phyloP scores from a whole-genome alignment of 352 stramenopile genomes.

The Poterioochromonas sp. region DNA sequence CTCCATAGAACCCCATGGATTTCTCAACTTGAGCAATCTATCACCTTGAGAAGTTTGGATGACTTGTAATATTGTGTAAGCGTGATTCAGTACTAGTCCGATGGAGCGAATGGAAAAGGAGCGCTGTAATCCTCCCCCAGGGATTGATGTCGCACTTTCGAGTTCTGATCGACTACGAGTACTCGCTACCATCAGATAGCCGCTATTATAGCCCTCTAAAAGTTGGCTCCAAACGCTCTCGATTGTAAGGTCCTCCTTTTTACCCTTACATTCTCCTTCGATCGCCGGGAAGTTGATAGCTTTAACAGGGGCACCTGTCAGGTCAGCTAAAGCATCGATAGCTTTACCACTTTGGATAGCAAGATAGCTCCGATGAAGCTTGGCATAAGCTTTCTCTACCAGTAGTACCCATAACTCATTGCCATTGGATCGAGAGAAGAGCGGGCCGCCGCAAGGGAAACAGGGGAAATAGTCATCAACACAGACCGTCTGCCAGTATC shows the following conservation, averaged over 20 bases:
- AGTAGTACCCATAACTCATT: conserved; percentile 25
- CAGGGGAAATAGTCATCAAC: conserved; percentile 25
- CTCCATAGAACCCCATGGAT: conserved; percentile 39
- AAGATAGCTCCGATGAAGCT: neutral
- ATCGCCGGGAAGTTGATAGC: neutral
- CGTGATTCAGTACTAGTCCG: conserved; percentile 35
- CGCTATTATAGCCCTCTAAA: conserved; percentile 34
- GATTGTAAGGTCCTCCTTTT: neutral
- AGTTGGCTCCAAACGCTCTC: neutral
- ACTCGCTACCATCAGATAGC: too few species aligned
- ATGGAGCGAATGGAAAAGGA: too few species aligned
- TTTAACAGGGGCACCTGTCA: conserved; percentile 16
- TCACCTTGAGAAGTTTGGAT: neutral
- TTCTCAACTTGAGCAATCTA: conserved; percentile 16
- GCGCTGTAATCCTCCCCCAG: conserved; percentile 12
- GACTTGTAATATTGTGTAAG: conserved; percentile 34
- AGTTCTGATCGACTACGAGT: too few species aligned
- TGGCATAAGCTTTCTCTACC: conserved; percentile 25
- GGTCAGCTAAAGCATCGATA: conserved; percentile 8
- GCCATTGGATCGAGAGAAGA: neutral
- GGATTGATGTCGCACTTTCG: conserved; percentile 30
- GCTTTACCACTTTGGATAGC: neutral
- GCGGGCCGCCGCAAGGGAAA: neutral
- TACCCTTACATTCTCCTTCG: neutral
- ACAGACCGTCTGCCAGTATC: neutral